Base-by-base conservation (phyloP, 345 rosid species). In the Pugionium cornutum region DNA sequence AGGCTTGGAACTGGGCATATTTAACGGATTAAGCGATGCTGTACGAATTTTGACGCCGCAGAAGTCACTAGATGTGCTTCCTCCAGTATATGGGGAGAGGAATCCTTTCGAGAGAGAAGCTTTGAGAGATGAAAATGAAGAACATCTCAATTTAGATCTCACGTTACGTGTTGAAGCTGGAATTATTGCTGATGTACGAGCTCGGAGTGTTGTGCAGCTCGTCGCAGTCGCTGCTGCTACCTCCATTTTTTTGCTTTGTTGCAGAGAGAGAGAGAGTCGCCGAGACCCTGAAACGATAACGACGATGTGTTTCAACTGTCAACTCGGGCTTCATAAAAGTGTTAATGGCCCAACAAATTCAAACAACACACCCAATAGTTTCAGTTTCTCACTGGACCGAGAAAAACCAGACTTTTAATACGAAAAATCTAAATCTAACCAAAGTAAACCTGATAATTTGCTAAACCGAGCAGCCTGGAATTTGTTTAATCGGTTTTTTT, bases 11-110 rank as follows among this genome's bases (percentile, higher is more conserved):
- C 80, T 73, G 45, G 83, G 71, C 27, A 76, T 39, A 27, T 78
- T 70, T n/a, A 78, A 79, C 28, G 86, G 87, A 36, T 79, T 64
- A 70, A 84, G 83, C 40, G 74, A 53, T 5, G 72, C 73, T 1
- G 85, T 58, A 43, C 82, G 86, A 75, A 83, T 42, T 63, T 81
- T 87, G 10, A 51, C 28, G 27, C 96, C 89, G 35, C 78, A 75
- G 54, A 83, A 78, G 26, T 83, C 89, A 11, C 80, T 70, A 28
- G 76, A 69, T 73, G 64, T 67, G 82, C 91, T 80, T 26, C 88
- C 82, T 54, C 67, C 68, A 28, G 75, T 45, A 58, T 61, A 82
- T 47, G 83, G 58, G 18, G 88, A 80, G 45, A 80, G 58, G 64
- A 75, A 77, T 45, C 67, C 75, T 64, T 85, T 71, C 10, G 84